Evolutionary conservation across 805 yeast genomes (phyloP).

Genomic region (Wickerhamiella shivajii): DNA sequence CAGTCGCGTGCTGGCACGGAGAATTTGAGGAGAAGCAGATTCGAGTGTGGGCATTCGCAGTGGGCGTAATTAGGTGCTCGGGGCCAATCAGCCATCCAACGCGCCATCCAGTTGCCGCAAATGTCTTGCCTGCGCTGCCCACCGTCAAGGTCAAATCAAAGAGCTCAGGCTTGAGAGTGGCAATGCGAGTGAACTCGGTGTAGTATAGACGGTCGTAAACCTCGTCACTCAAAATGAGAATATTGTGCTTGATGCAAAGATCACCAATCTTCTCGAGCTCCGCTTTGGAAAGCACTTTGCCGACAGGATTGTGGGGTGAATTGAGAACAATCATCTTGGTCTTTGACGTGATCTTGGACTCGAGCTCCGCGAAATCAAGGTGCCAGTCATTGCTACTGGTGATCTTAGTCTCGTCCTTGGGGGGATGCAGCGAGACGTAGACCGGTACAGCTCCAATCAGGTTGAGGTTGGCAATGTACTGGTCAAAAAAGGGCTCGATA

Average conservation of each 20-base stretch:
- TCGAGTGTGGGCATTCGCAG: slow-evolving; percentile 80
- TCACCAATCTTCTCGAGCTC: slow-evolving; percentile 68
- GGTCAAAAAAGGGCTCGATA: slow-evolving; percentile 94
- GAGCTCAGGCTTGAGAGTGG: slow-evolving; percentile 67
- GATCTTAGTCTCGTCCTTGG: slow-evolving; percentile 46
- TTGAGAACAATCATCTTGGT: slow-evolving; percentile 82
- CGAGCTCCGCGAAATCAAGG: slow-evolving; percentile 64
- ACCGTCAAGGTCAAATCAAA: slow-evolving; percentile 71
- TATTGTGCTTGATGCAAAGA: slow-evolving; percentile 70
- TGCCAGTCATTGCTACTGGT: slow-evolving; percentile 71
- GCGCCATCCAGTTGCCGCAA: slow-evolving; percentile 99
- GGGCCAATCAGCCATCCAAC: slow-evolving; percentile 92
- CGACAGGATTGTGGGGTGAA: slow-evolving; percentile 94
- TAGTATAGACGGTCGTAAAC: slow-evolving; percentile 87
- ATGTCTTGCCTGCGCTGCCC: slow-evolving; percentile 95
- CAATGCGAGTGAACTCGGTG: slow-evolving; percentile 65
- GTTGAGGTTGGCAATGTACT: slow-evolving; percentile 86
- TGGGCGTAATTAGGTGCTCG: slow-evolving; percentile 65
- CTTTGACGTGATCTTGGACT: slow-evolving; percentile 50
- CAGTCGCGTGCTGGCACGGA: slow-evolving; percentile 85
- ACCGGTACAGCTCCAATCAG: slow-evolving; percentile 86
- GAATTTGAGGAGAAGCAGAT: slow-evolving; percentile 85
- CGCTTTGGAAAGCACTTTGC: slow-evolving; percentile 66
- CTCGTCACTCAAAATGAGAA: slow-evolving; percentile 78
- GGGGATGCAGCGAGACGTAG: slow-evolving; percentile 77